Evolutionary conservation across 2,329 filamentous ascomycete genomes (phyloP).

Genomic region (Fusarium protoensiforme): DNA sequence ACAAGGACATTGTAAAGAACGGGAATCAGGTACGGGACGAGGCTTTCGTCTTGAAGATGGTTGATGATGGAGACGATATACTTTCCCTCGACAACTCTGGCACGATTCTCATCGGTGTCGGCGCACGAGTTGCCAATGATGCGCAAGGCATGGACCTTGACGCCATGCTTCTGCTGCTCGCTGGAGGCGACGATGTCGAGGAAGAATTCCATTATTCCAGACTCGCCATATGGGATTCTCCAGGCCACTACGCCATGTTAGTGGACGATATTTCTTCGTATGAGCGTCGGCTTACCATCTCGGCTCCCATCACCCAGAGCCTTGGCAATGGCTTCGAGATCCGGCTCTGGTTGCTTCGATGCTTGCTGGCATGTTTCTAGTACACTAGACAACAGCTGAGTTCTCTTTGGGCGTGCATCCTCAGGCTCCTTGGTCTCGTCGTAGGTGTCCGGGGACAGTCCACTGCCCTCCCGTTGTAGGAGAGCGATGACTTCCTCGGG

Average conservation of each 20-base stretch:
- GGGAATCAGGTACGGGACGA: conserved; percentile 65
- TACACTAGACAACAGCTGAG: conserved; percentile 50
- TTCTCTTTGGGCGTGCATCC: conserved; percentile 39
- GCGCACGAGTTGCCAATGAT: conserved; percentile 72
- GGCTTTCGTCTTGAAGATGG: conserved; percentile 58
- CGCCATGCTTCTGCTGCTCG: conserved; percentile 51
- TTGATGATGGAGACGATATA: conserved; percentile 60
- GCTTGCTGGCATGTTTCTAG: conserved; percentile 53
- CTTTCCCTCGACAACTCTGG: conserved; percentile 61
- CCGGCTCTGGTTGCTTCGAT: conserved; percentile 51
- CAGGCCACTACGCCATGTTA: conserved; percentile 59
- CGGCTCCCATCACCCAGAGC: conserved; percentile 66
- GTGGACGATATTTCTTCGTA: neutral
- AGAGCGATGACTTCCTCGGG: conserved; percentile 53
- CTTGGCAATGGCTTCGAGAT: conserved; percentile 59
- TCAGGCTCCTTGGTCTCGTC: conserved; percentile 42
- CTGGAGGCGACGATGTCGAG: conserved; percentile 55
- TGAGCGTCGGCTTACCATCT: conserved; percentile 56
- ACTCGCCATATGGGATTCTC: conserved; percentile 67
- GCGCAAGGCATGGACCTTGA: conserved; percentile 67
- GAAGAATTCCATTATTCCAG: conserved; percentile 68
- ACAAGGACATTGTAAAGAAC: conserved; percentile 72
- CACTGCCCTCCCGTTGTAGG: conserved; percentile 48
- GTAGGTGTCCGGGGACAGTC: conserved; percentile 38
- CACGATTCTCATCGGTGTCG: conserved; percentile 71